Percentiles rank a stretch among this genome's conserved stretches.
These are phyloP conservation scores for Biscogniauxia sp. DNA, from an alignment of 2,329 filamentous ascomycete species.

Conservation along the genomic window DNA sequence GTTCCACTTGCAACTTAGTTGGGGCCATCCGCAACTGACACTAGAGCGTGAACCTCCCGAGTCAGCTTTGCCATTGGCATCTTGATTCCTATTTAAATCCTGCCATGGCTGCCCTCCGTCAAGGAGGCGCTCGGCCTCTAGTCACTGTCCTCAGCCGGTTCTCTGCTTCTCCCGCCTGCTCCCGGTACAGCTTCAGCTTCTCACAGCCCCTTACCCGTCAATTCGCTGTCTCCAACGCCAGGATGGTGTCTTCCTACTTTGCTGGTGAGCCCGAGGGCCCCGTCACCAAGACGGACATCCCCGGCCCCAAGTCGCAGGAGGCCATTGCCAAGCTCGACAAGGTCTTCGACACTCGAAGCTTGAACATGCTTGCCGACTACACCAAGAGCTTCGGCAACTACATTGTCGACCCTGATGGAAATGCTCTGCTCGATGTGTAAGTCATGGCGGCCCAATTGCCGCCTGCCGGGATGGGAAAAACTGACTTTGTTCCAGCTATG, in stretches of 20 bases:
- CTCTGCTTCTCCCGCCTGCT: slow-evolving; percentile 12
- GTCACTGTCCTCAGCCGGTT: slow-evolving; percentile 18
- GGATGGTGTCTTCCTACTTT: slow-evolving; percentile 31
- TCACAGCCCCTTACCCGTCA: slow-evolving; percentile 16
- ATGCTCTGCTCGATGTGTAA: slow-evolving; percentile 70
- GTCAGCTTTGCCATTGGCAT: neutral
- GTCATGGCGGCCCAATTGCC: slow-evolving; percentile 23
- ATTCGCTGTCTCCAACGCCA: slow-evolving; percentile 17
- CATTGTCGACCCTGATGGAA: slow-evolving; percentile 69
- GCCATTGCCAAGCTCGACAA: slow-evolving; percentile 68
- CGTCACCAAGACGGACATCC: slow-evolving; percentile 60
- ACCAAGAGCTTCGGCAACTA: slow-evolving; percentile 77
- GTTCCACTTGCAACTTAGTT: neutral
- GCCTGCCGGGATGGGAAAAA: slow-evolving; percentile 1
- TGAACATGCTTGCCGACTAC: slow-evolving; percentile 82
- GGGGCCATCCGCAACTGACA: neutral
- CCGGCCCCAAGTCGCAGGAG: slow-evolving; percentile 71
- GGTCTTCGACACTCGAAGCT: slow-evolving; percentile 81
- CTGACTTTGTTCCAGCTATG: slow-evolving; percentile 54
- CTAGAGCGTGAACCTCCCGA: neutral
- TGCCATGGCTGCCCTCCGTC: slow-evolving; percentile 29
- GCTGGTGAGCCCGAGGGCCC: slow-evolving; percentile 51
- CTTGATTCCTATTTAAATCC: neutral
- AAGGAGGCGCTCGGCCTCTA: slow-evolving; percentile 27
- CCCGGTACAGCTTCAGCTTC: slow-evolving; percentile 11